Evolutionary conservation across 176 grass and related monocot genomes (phyloP).

Genomic region (Eleusine coracana): DNA sequence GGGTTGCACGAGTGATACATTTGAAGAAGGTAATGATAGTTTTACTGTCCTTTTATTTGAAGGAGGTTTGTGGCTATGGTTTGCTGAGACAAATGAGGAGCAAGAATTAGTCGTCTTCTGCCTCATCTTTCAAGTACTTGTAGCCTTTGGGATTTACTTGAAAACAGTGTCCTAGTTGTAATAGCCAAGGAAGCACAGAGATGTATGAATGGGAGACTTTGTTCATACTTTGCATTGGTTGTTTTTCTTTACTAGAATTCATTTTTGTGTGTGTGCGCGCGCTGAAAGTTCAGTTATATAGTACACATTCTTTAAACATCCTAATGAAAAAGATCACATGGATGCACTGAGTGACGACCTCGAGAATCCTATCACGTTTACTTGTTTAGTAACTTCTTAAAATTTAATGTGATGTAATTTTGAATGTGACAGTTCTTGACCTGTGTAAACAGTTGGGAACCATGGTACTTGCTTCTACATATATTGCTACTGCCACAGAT

Average conservation of each 20-base stretch:
- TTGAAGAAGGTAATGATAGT: not conserved
- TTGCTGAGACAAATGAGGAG: not conserved
- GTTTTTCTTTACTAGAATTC: not conserved
- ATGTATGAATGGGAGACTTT: slow-evolving; percentile 30
- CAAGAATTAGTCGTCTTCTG: not conserved
- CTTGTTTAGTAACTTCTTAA: not conserved
- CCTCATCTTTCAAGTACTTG: not conserved
- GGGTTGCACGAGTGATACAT: slow-evolving; percentile 22
- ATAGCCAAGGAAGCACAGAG: not conserved
- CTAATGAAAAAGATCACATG: not conserved
- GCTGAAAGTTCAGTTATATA: not conserved
- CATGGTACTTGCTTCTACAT: not conserved
- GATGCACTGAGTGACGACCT: not conserved
- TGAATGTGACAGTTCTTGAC: not conserved
- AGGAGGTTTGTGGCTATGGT: slow-evolving; percentile 22
- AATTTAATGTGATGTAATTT: not conserved
- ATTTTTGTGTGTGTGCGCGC: not conserved
- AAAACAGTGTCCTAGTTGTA: not conserved
- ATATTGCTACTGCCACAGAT: not conserved
- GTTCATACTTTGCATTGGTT: not conserved
- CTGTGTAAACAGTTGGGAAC: not conserved
- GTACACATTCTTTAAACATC: not conserved
- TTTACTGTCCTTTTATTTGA: not conserved
- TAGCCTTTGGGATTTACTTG: not conserved
- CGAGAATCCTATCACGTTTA: not conserved